Evolutionary conservation across 2,329 filamentous ascomycete genomes (phyloP), one percentile per base, ranked within the genome.

Genomic region (Penicillium sp.): DNA sequence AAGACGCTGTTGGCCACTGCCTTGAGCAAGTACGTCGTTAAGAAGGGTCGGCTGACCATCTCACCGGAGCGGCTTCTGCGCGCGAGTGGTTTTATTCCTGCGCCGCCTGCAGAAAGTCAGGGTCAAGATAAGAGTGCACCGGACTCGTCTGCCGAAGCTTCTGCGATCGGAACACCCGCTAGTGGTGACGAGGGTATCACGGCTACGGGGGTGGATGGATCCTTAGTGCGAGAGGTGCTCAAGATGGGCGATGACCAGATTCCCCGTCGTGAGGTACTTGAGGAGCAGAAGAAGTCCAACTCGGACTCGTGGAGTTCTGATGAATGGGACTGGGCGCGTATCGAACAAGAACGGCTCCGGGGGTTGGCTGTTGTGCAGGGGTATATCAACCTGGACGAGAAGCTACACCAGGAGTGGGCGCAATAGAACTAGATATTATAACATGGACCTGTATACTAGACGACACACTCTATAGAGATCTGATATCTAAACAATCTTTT

Each of bases 11-110:
- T 87, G 60, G 89, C 89, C 1, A 86, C 86, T 0, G 85, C 85
- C 0, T 71, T 92, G 39, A 86, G 82, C 74, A 92, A 91, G 75
- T 92, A 92, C 69, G 89, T 92, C 36, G 85, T 90, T 69, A 92
- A 92, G 76, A 79, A 90, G 50, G 89, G 87, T 1, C 79, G 92
- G 22, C 78, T 94, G 63, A 97, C 92, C 0, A 83, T 97, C 4
- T 84, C 92, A 58, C 92, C 94, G 0, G 87, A 91, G 60, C 79
- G 88, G 42, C 78, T 92, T 7, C 77, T 97, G 24, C 78, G 82
- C 39, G 81, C 86, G 31, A 87, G 86, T 44, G 84, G 85, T 1
- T 76, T 96, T 67, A 75, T 97, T 45, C 94, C 94, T 0, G 75
- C 81, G 51, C 80, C 85, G 43, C 90, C 90, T 0, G 84, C 81